Evolutionary conservation across 257 asterid genomes (phyloP).

Genomic region (Solanum bulbocastanum): DNA sequence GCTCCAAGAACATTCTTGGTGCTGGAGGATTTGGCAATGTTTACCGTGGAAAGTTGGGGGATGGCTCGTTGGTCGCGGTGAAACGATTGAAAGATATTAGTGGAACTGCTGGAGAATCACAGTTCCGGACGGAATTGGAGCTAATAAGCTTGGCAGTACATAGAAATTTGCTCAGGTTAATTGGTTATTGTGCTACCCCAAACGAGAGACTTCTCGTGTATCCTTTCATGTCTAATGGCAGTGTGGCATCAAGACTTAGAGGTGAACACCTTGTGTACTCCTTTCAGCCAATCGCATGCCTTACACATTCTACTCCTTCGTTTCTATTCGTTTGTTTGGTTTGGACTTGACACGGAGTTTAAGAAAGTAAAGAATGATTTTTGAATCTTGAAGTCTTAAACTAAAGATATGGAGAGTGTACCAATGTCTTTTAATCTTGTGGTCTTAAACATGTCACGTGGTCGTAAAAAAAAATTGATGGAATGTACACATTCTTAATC

Average conservation of each 20-base stretch:
- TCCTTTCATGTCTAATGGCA: slow-evolving; percentile 94
- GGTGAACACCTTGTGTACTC: slow-evolving; percentile 22
- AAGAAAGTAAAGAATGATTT: neutral
- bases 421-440: neutral
- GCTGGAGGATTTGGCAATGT: slow-evolving; percentile 94
- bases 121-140: slow-evolving; percentile 75
- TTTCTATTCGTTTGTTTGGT: neutral
- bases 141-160: slow-evolving; percentile 92
- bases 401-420: neutral
- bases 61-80: slow-evolving; percentile 65
- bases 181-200: slow-evolving; percentile 70
- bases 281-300: neutral
- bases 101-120: slow-evolving; percentile 77
- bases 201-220: slow-evolving; percentile 80
- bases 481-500: neutral
- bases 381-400: too few species aligned
- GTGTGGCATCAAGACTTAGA: slow-evolving; percentile 81
- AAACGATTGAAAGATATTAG: slow-evolving; percentile 74
- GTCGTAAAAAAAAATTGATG: neutral
- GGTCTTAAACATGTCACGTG: neutral
- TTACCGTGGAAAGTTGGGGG: slow-evolving; percentile 57
- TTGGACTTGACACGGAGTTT: neutral
- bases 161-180: slow-evolving; percentile 65
- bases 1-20: slow-evolving; percentile 85
- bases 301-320: neutral